These are phyloP conservation scores for Papiliotrema nemorosa DNA, from an alignment of 1,284 basidiomycete genomes.

Conservation along the genomic window DNA sequence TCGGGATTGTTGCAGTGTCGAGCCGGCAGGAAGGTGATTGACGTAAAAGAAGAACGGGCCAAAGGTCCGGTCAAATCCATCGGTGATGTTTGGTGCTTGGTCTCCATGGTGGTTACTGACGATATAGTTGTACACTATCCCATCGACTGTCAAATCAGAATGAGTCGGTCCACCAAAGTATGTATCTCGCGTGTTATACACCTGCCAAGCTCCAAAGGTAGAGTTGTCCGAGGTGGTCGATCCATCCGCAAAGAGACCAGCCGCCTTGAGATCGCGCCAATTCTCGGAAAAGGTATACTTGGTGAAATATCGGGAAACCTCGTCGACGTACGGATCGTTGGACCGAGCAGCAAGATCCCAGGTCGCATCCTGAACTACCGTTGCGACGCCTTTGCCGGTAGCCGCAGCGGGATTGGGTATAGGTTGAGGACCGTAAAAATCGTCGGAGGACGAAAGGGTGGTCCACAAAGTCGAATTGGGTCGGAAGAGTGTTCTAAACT, in stretches of 20 bases:
- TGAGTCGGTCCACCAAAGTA: slow-evolving; percentile 32
- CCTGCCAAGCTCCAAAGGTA: slow-evolving; percentile 33
- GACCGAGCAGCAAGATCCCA: slow-evolving; percentile 29
- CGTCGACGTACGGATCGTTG: slow-evolving; percentile 20
- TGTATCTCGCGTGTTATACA: slow-evolving; percentile 35
- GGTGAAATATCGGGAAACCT: slow-evolving; percentile 35
- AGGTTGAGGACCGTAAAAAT: slow-evolving; percentile 22
- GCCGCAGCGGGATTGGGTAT: slow-evolving; percentile 20
- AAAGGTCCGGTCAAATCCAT: slow-evolving; percentile 36
- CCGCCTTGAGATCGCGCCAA: slow-evolving; percentile 22
- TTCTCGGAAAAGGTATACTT: slow-evolving; percentile 32
- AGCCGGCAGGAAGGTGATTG: slow-evolving; percentile 6
- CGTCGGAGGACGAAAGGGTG: slow-evolving; percentile 9
- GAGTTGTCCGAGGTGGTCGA: slow-evolving; percentile 17
- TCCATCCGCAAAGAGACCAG: slow-evolving; percentile 38
- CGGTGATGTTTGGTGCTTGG: slow-evolving; percentile 28
- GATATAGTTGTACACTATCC: slow-evolving; percentile 34
- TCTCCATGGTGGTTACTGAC: slow-evolving; percentile 36
- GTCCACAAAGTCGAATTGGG: slow-evolving; percentile 28
- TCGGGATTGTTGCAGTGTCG: neutral
- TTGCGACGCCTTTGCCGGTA: slow-evolving; percentile 9
- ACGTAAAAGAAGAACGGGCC: slow-evolving; percentile 32
- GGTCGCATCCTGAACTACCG: slow-evolving; percentile 37
- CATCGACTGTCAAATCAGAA: slow-evolving; percentile 35
- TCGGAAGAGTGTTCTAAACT: slow-evolving; percentile 19